phyloP scores from a whole-genome alignment of 1,139 yeast genomes.

The Petasospora fabianii region DNA sequence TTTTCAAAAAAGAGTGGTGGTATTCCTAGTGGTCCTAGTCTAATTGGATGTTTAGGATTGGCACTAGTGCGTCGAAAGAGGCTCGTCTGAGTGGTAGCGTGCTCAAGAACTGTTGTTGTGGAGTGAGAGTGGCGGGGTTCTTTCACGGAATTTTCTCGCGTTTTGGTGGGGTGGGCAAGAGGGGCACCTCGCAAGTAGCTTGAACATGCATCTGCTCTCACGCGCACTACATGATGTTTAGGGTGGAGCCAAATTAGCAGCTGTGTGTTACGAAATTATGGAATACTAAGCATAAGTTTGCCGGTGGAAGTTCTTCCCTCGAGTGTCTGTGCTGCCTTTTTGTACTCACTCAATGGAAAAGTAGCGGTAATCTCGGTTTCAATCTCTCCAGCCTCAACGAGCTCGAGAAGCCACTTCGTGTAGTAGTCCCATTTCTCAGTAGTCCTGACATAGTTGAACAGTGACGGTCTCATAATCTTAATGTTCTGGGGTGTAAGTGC shows the following conservation, averaged over 20 bases:
- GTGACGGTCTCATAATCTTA: slow-evolving; percentile 56
- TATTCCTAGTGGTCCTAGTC: too few species aligned
- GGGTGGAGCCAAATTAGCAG: background rate
- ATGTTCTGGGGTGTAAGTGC: slow-evolving; percentile 43
- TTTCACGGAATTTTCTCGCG: too few species aligned
- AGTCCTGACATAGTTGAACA: slow-evolving; percentile 47
- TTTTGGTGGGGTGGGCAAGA: too few species aligned
- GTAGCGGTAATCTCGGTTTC: background rate
- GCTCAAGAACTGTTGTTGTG: too few species aligned
- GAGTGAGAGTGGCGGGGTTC: too few species aligned
- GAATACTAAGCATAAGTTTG: background rate
- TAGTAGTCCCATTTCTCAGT: slow-evolving; percentile 50
- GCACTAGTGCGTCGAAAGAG: too few species aligned
- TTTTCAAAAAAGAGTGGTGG: too few species aligned
- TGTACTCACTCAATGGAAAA: background rate
- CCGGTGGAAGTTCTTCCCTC: background rate
- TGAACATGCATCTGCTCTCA: too few species aligned
- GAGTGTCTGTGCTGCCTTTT: background rate
- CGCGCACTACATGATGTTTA: too few species aligned
- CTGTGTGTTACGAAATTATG: background rate
- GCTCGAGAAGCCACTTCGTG: background rate
- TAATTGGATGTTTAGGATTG: too few species aligned
- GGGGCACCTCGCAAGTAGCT: too few species aligned
- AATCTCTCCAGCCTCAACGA: background rate
- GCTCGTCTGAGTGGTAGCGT: too few species aligned